Conservation (phyloP, 805 yeast species). For the Teunomyces tritomae region DNA sequence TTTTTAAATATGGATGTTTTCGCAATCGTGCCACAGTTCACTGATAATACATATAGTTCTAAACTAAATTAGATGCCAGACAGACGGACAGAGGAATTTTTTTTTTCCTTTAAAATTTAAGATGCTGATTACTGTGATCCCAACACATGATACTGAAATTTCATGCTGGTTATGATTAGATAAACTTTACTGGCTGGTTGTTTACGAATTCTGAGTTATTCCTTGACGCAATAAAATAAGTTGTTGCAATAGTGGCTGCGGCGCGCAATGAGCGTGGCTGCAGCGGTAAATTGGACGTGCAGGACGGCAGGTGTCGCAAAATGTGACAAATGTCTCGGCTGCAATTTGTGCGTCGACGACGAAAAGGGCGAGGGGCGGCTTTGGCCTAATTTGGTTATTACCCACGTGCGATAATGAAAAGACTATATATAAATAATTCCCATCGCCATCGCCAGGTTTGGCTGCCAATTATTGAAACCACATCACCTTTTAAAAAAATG, state of each 20-base stretch:
- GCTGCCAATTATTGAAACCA: background rate
- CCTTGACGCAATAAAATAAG: no score
- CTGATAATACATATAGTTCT: background rate
- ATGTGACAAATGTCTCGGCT: background rate
- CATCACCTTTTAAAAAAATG: conserved; percentile 18
- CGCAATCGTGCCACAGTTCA: conserved; percentile 4
- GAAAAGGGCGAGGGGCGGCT: no score
- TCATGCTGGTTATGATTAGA: no score
- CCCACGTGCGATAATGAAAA: background rate
- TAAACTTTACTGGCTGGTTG: no score
- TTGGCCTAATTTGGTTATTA: conserved; percentile 1
- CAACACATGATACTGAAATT: no score
- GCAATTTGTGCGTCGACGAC: background rate
- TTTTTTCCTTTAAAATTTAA: no score
- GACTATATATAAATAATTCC: background rate
- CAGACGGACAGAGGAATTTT: no score
- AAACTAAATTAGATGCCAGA: background rate
- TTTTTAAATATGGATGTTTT: background rate
- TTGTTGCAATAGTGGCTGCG: background rate
- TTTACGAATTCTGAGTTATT: no score
- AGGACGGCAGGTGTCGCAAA: background rate
- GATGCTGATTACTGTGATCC: no score
- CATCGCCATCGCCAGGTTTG: background rate
- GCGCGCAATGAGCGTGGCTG: background rate
- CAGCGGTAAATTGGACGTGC: background rate